Evolutionary conservation across 140 eudicot genomes (phyloP).

Genomic region (Stevia rebaudiana): DNA sequence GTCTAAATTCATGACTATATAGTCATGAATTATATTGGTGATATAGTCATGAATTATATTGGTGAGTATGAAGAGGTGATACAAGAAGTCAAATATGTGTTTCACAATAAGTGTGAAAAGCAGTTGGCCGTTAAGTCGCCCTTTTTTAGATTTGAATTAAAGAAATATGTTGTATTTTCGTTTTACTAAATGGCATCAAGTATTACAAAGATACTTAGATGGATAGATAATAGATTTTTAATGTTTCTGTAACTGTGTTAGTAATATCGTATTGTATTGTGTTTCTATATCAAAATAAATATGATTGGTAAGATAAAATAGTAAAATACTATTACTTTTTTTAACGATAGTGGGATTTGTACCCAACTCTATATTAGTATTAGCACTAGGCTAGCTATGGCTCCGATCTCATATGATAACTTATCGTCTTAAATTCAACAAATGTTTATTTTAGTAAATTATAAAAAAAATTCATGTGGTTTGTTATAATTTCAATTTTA

Average conservation of each 20-base stretch:
- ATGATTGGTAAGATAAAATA: too few relatives aligned
- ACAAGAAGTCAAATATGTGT: constrained; percentile 19
- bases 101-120: constrained; percentile 24
- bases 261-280: neutral
- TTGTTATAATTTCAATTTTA: too few relatives aligned
- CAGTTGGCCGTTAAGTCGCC: constrained; percentile 35
- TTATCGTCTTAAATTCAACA: too few relatives aligned
- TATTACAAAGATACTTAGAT: constrained; percentile 24
- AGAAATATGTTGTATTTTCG: constrained; percentile 6
- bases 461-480: too few relatives aligned
- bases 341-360: too few relatives aligned
- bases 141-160: constrained; percentile 11
- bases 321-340: too few relatives aligned
- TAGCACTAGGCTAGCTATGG: too few relatives aligned
- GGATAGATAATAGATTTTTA: constrained; percentile 3
- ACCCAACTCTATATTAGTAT: too few relatives aligned
- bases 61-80: constrained; percentile 24
- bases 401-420: too few relatives aligned
- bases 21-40: neutral
- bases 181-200: constrained; percentile 18
- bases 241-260: neutral
- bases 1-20: constrained; percentile 26
- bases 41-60: neutral
- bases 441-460: too few relatives aligned
- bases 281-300: neutral